Base-by-base conservation (phyloP, 148 eudicot species). In the Nepenthes gracilis region DNA sequence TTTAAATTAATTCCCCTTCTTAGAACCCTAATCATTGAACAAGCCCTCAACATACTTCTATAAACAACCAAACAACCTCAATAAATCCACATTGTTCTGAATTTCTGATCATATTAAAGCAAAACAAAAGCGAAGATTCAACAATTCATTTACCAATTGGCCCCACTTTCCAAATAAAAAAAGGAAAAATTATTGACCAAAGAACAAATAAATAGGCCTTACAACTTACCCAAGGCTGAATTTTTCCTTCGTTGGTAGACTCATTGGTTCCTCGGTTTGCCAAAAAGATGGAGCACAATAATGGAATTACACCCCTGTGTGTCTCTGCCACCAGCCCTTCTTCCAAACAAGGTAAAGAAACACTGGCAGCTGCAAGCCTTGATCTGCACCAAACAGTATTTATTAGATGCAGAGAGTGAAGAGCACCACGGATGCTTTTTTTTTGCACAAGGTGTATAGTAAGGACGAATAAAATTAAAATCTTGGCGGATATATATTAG, bases 181-280 rank as follows among this genome's bases (percentile, higher is more conserved):
- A 40, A 40, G 8, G 45, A 40, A 40, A 40, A 40, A 40, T 8
- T 3, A 35, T 38, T 11, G 14, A 50, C 49, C 15, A 1, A 12
- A 36, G 4, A 69, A 11, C 36, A 12, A 53, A 15, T 9, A 13
- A 2, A 12, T 11, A 12, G 12, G 47, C 12, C 23, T 62, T 32
- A 43, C 58, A 54, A 70, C 96, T 78, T 70, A 93, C 99, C 88
- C 64, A 78, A 45, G 84, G 60, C 61, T 80, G 72, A 51, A 36
- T 59, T 63, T 75, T 78, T 53, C 75, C 99, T 76, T 88, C 98
- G 64, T 72, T 96, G 47, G 86, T 78, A 36, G 87, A 83, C 77
- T 93, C 96, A 60, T 80, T 78, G 14, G 85, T 83, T 61, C 96
- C 96, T 68, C 85, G 95, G 71, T 93, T 88, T 55, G 85, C 88